A percentile compares a stretch with the other conserved stretches of the same genome.
phyloP scores from a whole-genome alignment of 805 yeast genomes.

The Ogataea saltuana region DNA sequence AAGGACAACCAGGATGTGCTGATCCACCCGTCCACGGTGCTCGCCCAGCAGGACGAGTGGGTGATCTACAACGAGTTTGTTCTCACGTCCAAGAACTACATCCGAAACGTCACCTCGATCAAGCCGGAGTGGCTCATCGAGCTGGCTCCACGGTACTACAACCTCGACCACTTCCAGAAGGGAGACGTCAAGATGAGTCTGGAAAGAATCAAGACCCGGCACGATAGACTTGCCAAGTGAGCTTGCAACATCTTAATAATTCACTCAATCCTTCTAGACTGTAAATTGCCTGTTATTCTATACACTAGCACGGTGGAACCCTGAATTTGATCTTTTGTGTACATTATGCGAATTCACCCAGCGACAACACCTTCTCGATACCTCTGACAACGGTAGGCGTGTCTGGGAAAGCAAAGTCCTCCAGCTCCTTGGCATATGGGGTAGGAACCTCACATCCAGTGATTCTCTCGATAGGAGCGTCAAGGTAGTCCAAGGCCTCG shows the following conservation, averaged over 20 bases:
- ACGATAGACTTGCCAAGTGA: conserved; percentile 42
- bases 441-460: conserved; percentile 99
- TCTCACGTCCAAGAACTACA: conserved; percentile 87
- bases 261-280: too few relatives aligned
- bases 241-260: conserved; percentile 9
- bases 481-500: conserved; percentile 96
- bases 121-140: conserved; percentile 93
- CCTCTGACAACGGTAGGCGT: conserved; percentile 87
- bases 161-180: conserved; percentile 58
- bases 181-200: conserved; percentile 74
- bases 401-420: conserved; percentile 99
- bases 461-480: conserved; percentile 97
- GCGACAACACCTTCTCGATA: conserved; percentile 73
- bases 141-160: conserved; percentile 71
- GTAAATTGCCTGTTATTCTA: neutral
- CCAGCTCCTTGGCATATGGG: conserved; percentile 94
- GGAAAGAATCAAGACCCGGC: conserved; percentile 55
- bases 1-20: conserved; percentile 96
- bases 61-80: conserved; percentile 94
- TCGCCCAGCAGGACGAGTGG: conserved; percentile 90
- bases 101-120: conserved; percentile 88
- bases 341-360: conserved; percentile 39
- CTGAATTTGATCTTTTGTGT: neutral
- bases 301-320: neutral
- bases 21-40: conserved; percentile 89